Base-by-base conservation (phyloP, 805 yeast species). In the Candida anglica region DNA sequence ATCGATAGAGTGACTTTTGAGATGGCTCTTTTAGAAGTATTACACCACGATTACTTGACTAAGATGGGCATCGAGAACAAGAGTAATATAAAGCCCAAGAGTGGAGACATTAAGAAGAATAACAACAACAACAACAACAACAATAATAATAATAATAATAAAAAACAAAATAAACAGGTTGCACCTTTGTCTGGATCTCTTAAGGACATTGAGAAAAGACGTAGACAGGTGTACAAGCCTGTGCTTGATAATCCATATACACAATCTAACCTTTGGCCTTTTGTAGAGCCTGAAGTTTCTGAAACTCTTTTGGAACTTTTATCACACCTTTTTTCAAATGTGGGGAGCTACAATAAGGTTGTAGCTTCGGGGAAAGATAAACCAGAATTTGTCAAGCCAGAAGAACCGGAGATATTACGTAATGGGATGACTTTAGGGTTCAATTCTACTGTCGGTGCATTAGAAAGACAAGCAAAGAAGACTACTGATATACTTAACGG, bases 171-270 rank as follows among this genome's bases (percentile, higher is more conserved):
- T n/a, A n/a, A n/a, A n/a, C n/a, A n/a, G n/a, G n/a, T n/a, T n/a
- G n/a, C n/a, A n/a, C 37, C 32, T 30, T 31, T 29, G 39, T 26
- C 50, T 11, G 57, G 57, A 13, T 74, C 81, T 0, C 35, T 79
- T 10, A 76, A 71, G 41, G 71, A 67, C 15, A 39, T 67, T 2
- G 82, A 78, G 32, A 59, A 61, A 41, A 70, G 67, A 48, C 60
- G 73, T 34, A 66, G 70, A 40, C 79, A 77, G 41, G 76, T 79
- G 6, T 77, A 75, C 55, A 79, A 75, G 52, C 86, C 88, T 0
- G 58, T 81, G 2, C 58, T 81, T 15, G 80, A 79, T 19, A 77
- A 77, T 40, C 86, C 88, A 2, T 79, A 63, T 46, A 71, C 82
- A 0, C 68, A 67, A 32, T 62, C 71, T 6, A 56, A 48, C 23